Conservation (phyloP, 192 early-diverging fungal genomes). For the Gamsiella multidivaricata region DNA sequence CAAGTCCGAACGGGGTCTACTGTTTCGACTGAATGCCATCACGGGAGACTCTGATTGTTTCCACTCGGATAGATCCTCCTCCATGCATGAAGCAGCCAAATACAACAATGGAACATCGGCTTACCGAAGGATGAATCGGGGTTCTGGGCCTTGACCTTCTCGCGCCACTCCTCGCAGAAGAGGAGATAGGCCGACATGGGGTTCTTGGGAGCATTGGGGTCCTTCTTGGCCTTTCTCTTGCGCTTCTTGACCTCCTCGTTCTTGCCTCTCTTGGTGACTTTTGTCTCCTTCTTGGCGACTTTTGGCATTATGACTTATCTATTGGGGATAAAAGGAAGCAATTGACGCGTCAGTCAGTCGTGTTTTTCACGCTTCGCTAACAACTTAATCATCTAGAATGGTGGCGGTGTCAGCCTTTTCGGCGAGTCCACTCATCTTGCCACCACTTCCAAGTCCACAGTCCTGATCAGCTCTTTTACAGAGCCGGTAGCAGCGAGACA, state of each 20-base stretch:
- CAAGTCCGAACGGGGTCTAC: too few species aligned
- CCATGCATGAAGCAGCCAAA: slow-evolving; percentile 76
- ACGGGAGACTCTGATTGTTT: too few species aligned
- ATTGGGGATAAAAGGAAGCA: not conserved
- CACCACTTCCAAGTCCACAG: too few species aligned
- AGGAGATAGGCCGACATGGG: slow-evolving; percentile 91
- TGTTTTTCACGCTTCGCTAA: not conserved
- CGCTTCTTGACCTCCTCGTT: slow-evolving; percentile 60
- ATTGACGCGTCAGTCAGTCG: not conserved
- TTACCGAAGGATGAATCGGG: slow-evolving; percentile 76
- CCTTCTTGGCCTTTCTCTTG: slow-evolving; percentile 80
- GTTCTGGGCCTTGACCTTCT: slow-evolving; percentile 83
- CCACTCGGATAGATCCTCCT: too few species aligned
- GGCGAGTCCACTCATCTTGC: too few species aligned
- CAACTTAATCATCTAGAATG: not conserved
- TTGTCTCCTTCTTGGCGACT: slow-evolving; percentile 48
- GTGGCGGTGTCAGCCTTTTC: too few species aligned
- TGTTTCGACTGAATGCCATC: too few species aligned
- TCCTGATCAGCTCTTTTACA: too few species aligned
- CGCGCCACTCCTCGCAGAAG: slow-evolving; percentile 87
- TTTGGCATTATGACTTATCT: slow-evolving; percentile 52
- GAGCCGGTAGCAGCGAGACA: too few species aligned
- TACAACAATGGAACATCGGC: slow-evolving; percentile 59
- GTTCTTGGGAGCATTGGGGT: slow-evolving; percentile 92
- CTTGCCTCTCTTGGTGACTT: slow-evolving; percentile 54